A percentile compares a stretch with the other conserved stretches of the same genome.
These are phyloP conservation scores for Xylariaceae sp. DNA, from an alignment of 2,329 filamentous ascomycete species.

Conservation along the genomic window DNA sequence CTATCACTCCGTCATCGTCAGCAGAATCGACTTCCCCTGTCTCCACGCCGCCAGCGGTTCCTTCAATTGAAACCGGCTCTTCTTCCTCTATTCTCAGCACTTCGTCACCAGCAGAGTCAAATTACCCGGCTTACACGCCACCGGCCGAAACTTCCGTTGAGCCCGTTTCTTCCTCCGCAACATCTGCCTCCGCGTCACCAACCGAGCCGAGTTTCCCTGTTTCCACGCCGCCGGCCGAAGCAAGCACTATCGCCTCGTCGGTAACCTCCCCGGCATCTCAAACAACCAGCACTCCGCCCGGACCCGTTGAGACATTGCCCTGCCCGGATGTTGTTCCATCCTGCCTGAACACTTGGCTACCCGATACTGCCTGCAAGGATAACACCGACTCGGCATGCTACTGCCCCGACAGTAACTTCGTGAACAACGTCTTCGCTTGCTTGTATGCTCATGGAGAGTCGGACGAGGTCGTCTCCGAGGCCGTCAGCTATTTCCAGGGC, in stretches of 20 bases:
- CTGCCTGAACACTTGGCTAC: constrained; percentile 90
- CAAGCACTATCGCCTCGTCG: constrained; percentile 26
- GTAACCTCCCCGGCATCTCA: constrained; percentile 30
- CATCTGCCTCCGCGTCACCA: constrained; percentile 14
- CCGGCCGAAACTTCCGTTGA: not conserved
- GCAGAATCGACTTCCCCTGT: not conserved
- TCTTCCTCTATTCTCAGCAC: constrained; percentile 1
- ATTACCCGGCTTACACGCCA: not conserved
- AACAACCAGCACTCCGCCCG: constrained; percentile 27
- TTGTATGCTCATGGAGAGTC: constrained; percentile 69
- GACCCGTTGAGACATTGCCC: constrained; percentile 42
- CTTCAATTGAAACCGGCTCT: not conserved
- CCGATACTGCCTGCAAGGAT: constrained; percentile 66
- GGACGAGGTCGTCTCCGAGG: constrained; percentile 60
- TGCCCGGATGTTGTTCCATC: constrained; percentile 72
- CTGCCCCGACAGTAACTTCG: constrained; percentile 75
- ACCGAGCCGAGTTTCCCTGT: not conserved
- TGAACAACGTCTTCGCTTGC: constrained; percentile 74
- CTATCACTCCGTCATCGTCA: constrained; percentile 2
- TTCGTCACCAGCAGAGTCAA: not conserved
- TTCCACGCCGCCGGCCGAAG: constrained; percentile 4
- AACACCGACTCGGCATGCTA: constrained; percentile 82
- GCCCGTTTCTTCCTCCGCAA: constrained; percentile 25
- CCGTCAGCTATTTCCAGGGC: constrained; percentile 80
- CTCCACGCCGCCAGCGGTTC: constrained; percentile 17